Evolutionary conservation across 2,329 filamentous ascomycete species (phyloP).

Genomic region (Dryadomyces quercivorus): DNA sequence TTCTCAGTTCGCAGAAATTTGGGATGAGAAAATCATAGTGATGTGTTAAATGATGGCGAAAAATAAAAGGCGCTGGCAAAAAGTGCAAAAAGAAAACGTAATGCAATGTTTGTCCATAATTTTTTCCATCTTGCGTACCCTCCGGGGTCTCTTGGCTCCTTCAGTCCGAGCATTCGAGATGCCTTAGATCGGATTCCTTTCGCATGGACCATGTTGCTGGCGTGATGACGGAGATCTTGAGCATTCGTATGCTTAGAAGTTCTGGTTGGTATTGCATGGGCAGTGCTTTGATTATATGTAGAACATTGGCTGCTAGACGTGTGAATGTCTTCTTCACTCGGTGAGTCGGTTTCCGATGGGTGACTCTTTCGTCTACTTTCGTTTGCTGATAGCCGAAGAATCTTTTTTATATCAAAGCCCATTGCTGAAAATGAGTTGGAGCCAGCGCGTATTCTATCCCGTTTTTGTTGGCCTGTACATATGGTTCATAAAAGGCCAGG

Average conservation of each 20-base stretch:
- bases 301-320: not conserved
- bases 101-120: too few relatives aligned
- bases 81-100: too few relatives aligned
- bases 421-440: slow-evolving; percentile 1
- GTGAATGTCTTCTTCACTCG: slow-evolving; percentile 3
- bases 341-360: slow-evolving; percentile 6
- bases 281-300: not conserved
- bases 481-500: too few relatives aligned
- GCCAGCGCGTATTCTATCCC: not conserved
- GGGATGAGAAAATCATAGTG: not conserved
- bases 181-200: slow-evolving; percentile 6
- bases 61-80: too few relatives aligned
- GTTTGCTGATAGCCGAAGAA: slow-evolving; percentile 9
- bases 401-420: slow-evolving; percentile 10
- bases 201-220: not conserved
- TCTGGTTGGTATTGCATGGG: not conserved
- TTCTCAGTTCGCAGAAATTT: not conserved
- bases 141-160: slow-evolving; percentile 7
- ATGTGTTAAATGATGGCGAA: not conserved
- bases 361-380: slow-evolving; percentile 3
- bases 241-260: not conserved
- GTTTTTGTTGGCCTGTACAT: not conserved
- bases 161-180: slow-evolving; percentile 4
- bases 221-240: not conserved
- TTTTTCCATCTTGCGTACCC: slow-evolving; percentile 7